These are phyloP conservation scores for Cladosporium sp. DNA, from an alignment of 2,329 filamentous ascomycete species.

Conservation along the genomic window DNA sequence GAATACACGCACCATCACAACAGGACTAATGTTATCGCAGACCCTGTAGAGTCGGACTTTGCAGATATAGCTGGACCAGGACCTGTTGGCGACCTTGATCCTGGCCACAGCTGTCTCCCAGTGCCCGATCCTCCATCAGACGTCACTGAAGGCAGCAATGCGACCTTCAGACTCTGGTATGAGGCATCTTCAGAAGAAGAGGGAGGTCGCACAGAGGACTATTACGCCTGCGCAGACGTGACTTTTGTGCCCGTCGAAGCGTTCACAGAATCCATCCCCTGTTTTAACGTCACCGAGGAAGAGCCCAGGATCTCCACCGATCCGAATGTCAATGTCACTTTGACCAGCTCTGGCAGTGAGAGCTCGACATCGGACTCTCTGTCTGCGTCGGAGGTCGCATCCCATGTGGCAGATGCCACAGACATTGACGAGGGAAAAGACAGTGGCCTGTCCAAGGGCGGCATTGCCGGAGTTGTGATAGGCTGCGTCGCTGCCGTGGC, in stretches of 20 bases:
- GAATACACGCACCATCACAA: conserved; percentile 20
- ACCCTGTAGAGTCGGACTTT: conserved; percentile 41
- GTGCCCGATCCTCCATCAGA: conserved; percentile 39
- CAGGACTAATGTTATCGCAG: conserved; percentile 39
- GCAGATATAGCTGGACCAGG: conserved; percentile 34
- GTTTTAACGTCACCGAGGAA: conserved; percentile 49
- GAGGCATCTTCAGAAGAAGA: conserved; percentile 33
- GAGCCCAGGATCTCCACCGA: conserved; percentile 34
- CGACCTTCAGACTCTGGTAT: conserved; percentile 50
- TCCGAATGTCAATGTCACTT: conserved; percentile 29
- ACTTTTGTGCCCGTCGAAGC: conserved; percentile 43
- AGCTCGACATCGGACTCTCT: conserved; percentile 16
- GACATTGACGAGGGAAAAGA: conserved; percentile 1
- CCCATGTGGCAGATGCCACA: conserved; percentile 3
- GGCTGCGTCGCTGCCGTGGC: conserved; percentile 24
- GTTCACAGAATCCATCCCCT: conserved; percentile 45
- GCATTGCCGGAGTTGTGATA: conserved; percentile 47
- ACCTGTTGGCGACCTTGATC: conserved; percentile 42
- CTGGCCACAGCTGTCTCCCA: conserved; percentile 1
- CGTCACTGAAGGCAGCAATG: conserved; percentile 43
- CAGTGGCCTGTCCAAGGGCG: conserved; percentile 40
- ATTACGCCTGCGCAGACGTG: conserved; percentile 52
- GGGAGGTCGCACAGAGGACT: conserved; percentile 44
- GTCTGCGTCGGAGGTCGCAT: conserved; percentile 7
- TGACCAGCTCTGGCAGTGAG: conserved; percentile 24